These are phyloP conservation scores for Chytridium lagenaria DNA, from an alignment of 371 early-diverging fungal species.

Conservation along the genomic window DNA sequence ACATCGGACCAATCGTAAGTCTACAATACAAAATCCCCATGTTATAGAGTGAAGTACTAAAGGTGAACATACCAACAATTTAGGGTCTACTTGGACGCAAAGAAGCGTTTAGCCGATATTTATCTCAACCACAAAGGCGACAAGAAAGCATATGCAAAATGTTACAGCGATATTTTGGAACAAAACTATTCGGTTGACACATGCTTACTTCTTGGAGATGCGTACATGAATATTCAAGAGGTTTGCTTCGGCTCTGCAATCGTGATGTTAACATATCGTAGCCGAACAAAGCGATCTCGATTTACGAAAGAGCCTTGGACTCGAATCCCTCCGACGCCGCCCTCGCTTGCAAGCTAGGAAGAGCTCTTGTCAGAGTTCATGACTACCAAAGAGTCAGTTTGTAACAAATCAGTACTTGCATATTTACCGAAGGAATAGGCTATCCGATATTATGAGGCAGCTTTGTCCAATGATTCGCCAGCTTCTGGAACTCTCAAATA, in stretches of 20 bases:
- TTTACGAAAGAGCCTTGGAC: conserved; percentile 55
- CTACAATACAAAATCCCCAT: neutral
- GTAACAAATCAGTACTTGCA: neutral
- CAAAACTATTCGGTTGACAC: conserved; percentile 47
- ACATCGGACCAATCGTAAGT: conserved; percentile 36
- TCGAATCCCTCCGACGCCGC: conserved; percentile 37
- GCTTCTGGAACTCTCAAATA: conserved; percentile 35
- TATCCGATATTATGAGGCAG: conserved; percentile 53
- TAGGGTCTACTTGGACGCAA: conserved; percentile 49
- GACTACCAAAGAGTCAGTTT: conserved; percentile 43
- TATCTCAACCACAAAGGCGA: conserved; percentile 54
- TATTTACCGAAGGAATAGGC: conserved; percentile 34
- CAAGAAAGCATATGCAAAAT: conserved; percentile 50
- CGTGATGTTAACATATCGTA: neutral
- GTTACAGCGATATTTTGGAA: conserved; percentile 55
- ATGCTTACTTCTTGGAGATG: conserved; percentile 54
- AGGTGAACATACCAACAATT: no score
- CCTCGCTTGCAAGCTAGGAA: conserved; percentile 52
- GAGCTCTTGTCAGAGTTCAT: conserved; percentile 54
- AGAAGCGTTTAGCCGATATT: conserved; percentile 48
- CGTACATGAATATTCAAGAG: conserved; percentile 58
- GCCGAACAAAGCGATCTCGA: conserved; percentile 56
- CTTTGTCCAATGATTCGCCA: conserved; percentile 42
- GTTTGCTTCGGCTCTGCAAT: conserved; percentile 18
- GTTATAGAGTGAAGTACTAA: no score